These are phyloP conservation scores for Chrysopogon serrulatus DNA, from an alignment of 176 grass and related monocot species.

Conservation along the genomic window DNA sequence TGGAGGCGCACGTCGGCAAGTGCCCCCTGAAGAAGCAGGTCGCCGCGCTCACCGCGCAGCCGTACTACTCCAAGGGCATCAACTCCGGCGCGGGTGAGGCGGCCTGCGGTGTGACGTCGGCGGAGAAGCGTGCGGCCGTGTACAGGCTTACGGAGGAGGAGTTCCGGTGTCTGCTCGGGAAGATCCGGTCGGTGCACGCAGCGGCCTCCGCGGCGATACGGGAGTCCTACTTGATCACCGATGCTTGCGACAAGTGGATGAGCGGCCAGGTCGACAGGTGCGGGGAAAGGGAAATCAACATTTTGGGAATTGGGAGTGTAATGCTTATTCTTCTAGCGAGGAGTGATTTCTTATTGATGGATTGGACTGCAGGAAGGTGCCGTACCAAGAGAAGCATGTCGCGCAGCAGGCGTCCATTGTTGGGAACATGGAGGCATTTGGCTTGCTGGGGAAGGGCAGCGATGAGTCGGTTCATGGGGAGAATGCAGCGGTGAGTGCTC, in stretches of 20 bases:
- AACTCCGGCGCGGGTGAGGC: constrained; percentile 38
- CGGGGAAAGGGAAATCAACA: not conserved
- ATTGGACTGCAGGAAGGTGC: constrained; percentile 56
- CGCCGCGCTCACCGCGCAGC: constrained; percentile 50
- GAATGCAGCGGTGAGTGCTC: not conserved
- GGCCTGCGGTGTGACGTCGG: constrained; percentile 32
- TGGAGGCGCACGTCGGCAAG: constrained; percentile 67
- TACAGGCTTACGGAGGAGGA: constrained; percentile 40
- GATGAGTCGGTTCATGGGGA: not conserved
- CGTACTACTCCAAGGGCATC: constrained; percentile 73
- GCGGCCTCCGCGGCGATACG: constrained; percentile 6
- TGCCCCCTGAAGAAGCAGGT: constrained; percentile 79
- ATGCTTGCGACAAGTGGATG: constrained; percentile 66
- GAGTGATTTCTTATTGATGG: constrained; percentile 25
- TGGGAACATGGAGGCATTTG: constrained; percentile 89
- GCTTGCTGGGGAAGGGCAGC: constrained; percentile 35
- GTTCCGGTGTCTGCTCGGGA: constrained; percentile 49
- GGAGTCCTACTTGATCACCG: constrained; percentile 43
- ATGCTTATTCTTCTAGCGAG: not conserved
- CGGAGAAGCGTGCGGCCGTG: constrained; percentile 62
- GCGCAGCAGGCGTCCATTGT: constrained; percentile 89
- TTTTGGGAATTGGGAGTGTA: not conserved
- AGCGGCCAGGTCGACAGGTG: constrained; percentile 66
- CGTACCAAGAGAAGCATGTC: constrained; percentile 88
- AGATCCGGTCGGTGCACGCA: constrained; percentile 64